These are phyloP conservation scores for Lineolata rhizophorae DNA, from an alignment of 495 filamentous ascomycete species.

Conservation along the genomic window DNA sequence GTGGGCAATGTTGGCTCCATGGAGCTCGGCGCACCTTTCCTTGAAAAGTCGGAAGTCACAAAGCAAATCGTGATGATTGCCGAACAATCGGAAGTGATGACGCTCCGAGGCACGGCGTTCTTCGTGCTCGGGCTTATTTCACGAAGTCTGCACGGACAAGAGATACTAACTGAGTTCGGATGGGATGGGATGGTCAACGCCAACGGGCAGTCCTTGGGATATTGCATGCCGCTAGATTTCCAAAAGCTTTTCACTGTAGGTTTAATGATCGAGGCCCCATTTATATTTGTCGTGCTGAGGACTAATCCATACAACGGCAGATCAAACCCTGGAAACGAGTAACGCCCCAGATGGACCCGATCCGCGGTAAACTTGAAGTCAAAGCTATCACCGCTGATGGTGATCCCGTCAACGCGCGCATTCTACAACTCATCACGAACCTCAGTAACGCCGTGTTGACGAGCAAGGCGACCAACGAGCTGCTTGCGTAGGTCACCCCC, in stretches of 20 bases:
- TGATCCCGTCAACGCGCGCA: conserved; percentile 49
- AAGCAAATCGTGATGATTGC: conserved; percentile 70
- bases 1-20: conserved; percentile 96
- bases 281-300: no score
- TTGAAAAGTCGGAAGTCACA: conserved; percentile 72
- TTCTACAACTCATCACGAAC: conserved; percentile 60
- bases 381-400: no score
- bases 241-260: conserved; percentile 48
- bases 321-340: no score
- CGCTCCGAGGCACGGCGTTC: conserved; percentile 83
- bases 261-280: no score
- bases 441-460: conserved; percentile 76
- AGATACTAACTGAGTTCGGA: conserved; percentile 63
- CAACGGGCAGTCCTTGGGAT: conserved; percentile 62
- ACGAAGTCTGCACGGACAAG: conserved; percentile 73
- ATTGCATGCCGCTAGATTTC: conserved; percentile 66
- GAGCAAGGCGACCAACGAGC: conserved; percentile 51
- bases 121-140: conserved; percentile 89
- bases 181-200: conserved; percentile 84
- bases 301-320: no score
- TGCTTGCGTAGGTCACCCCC: conserved; percentile 26
- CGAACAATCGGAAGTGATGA: conserved; percentile 66
- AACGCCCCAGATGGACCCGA: no score
- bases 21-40: conserved; percentile 86
- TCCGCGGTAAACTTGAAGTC: no score